A percentile compares a stretch with the other conserved stretches of the same genome.
Conservation (phyloP, 768 basidiomycete genomes). For the Bullera alba region DNA sequence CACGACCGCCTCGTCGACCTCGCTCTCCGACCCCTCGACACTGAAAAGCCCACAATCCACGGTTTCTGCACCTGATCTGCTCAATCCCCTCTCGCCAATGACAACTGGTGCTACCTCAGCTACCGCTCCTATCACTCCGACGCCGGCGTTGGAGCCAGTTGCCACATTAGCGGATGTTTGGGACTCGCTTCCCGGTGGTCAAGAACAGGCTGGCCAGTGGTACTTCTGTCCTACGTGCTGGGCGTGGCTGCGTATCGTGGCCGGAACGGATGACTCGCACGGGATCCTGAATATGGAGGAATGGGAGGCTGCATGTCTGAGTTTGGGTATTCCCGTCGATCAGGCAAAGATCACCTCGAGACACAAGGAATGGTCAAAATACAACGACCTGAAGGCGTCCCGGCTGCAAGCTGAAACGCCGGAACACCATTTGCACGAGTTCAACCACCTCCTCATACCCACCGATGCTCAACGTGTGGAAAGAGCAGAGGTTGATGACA, state of each 20-base stretch:
- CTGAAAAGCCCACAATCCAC: background rate
- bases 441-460: constrained; percentile 4
- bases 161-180: constrained; percentile 23
- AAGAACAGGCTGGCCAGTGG: constrained; percentile 16
- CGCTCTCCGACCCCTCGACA: background rate
- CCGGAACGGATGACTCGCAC: constrained; percentile 3
- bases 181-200: constrained; percentile 28
- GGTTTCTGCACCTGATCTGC: background rate
- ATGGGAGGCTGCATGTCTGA: constrained; percentile 1
- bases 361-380: constrained; percentile 3
- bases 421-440: constrained; percentile 28
- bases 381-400: constrained; percentile 15
- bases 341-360: background rate
- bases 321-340: background rate
- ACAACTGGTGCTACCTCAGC: background rate
- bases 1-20: background rate
- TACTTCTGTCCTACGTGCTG: constrained; percentile 37
- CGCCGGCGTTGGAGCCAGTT: constrained; percentile 5
- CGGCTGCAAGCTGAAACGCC: background rate
- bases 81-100: background rate
- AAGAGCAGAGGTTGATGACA: constrained; percentile 12
- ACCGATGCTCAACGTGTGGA: constrained; percentile 8
- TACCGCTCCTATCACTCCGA: background rate
- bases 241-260: constrained; percentile 27
- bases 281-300: constrained; percentile 13